A percentile compares a stretch with the other conserved stretches of the same genome.
phyloP scores from a whole-genome alignment of 2,329 filamentous ascomycete species.

The Pyricularia pennisetigena region DNA sequence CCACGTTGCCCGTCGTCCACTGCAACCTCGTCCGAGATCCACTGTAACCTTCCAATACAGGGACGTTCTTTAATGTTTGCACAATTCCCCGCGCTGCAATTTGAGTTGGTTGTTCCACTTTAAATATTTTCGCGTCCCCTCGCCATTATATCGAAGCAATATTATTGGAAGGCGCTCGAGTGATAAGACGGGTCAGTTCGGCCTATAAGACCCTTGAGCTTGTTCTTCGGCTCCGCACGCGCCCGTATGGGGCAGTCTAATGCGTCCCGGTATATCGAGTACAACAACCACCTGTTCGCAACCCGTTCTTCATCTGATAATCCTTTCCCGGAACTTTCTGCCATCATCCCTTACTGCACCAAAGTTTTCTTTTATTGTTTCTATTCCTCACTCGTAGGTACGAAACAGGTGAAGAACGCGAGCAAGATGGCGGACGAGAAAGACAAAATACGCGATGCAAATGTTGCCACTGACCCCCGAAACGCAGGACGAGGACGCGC shows the following conservation, averaged over 20 bases:
- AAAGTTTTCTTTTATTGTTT: not conserved
- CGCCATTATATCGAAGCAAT: not conserved
- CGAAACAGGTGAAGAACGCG: not conserved
- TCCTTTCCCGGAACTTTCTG: too few species aligned
- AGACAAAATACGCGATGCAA: not conserved
- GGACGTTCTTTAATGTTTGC: too few species aligned
- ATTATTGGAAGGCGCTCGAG: not conserved
- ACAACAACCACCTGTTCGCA: not conserved
- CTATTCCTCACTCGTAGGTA: not conserved
- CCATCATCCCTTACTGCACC: not conserved
- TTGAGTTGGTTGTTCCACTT: too few species aligned
- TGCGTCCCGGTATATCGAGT: not conserved
- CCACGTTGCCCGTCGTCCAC: not conserved
- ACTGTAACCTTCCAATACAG: too few species aligned
- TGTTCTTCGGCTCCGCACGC: not conserved
- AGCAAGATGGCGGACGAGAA: slow-evolving; percentile 1
- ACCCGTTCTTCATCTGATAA: too few species aligned
- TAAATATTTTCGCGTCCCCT: not conserved
- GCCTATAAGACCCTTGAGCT: not conserved
- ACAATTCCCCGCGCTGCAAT: not conserved
- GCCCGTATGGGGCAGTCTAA: not conserved
- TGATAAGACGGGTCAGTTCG: not conserved
- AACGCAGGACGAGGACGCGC: slow-evolving; percentile 9
- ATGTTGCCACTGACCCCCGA: slow-evolving; percentile 2
- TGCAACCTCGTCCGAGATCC: too few species aligned